Conservation (phyloP, 202 grass and related monocot species). For the Setaria viridis region DNA sequence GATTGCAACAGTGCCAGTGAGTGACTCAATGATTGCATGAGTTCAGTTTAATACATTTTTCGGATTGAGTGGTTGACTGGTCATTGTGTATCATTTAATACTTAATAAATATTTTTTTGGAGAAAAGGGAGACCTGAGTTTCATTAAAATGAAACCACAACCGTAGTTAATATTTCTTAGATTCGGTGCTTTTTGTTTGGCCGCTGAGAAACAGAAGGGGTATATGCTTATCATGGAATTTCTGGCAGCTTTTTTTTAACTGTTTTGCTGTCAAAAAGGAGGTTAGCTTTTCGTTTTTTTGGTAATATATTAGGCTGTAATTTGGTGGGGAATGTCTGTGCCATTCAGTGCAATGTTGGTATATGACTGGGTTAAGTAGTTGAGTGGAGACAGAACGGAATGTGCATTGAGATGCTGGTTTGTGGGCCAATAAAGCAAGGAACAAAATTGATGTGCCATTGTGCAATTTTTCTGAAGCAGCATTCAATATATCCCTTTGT, state of each 20-base stretch:
- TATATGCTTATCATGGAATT: conserved; percentile 11
- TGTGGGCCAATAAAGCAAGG: not conserved
- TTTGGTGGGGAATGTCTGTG: not conserved
- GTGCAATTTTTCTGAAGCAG: not conserved
- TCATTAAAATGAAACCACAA: not conserved
- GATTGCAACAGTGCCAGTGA: conserved; percentile 10
- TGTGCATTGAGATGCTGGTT: not conserved
- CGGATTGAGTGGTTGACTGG: not conserved
- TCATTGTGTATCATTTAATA: conserved; percentile 21
- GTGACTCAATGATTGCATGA: conserved; percentile 19
- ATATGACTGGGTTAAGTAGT: not conserved
- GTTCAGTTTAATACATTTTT: not conserved
- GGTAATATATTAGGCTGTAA: not conserved
- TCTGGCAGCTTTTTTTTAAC: not conserved
- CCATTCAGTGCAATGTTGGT: not conserved
- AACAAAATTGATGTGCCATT: not conserved
- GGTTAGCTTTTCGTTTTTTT: not conserved
- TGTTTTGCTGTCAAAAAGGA: not conserved
- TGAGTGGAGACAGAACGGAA: not conserved
- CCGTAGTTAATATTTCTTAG: not conserved
- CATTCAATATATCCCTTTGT: not conserved
- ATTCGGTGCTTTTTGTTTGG: not conserved
- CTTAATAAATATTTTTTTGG: not conserved
- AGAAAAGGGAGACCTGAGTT: not conserved
- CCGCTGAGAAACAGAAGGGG: not conserved